A percentile compares a stretch with the other conserved stretches of the same genome.
phyloP scores from a whole-genome alignment of 2,329 filamentous ascomycete species.

The Diaporthe australafricana region DNA sequence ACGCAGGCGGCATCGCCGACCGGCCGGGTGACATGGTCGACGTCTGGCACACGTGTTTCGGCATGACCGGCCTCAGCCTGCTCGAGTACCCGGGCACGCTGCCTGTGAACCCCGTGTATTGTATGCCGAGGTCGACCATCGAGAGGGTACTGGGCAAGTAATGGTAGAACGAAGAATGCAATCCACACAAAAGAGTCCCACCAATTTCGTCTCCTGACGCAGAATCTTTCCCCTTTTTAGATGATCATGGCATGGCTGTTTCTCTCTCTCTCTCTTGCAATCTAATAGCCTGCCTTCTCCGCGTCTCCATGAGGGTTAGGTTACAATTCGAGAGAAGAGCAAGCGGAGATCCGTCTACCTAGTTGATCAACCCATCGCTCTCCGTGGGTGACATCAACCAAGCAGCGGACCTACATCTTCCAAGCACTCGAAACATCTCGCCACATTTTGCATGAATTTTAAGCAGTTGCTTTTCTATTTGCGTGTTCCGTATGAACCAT shows the following conservation, averaged over 20 bases:
- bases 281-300: slow-evolving; percentile 75
- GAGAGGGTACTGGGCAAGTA: slow-evolving; percentile 65
- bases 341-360: slow-evolving; percentile 33
- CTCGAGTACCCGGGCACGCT: slow-evolving; percentile 81
- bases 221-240: background rate
- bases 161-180: slow-evolving; percentile 26
- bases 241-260: background rate
- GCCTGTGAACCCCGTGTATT: slow-evolving; percentile 89
- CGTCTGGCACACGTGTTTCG: slow-evolving; percentile 95
- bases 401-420: slow-evolving; percentile 17
- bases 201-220: slow-evolving; percentile 28
- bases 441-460: too few relatives aligned
- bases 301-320: slow-evolving; percentile 65
- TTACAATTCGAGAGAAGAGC: slow-evolving; percentile 79
- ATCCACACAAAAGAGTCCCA: background rate
- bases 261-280: slow-evolving; percentile 74
- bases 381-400: slow-evolving; percentile 25
- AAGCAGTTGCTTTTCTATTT: too few relatives aligned
- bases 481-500: too few relatives aligned
- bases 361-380: slow-evolving; percentile 19
- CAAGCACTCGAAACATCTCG: too few relatives aligned
- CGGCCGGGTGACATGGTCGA: slow-evolving; percentile 95
- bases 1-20: slow-evolving; percentile 88
- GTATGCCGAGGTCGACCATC: slow-evolving; percentile 77
- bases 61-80: slow-evolving; percentile 87